Base-by-base conservation (phyloP, 2,329 filamentous ascomycete genomes). In the Colletotrichum magnum region DNA sequence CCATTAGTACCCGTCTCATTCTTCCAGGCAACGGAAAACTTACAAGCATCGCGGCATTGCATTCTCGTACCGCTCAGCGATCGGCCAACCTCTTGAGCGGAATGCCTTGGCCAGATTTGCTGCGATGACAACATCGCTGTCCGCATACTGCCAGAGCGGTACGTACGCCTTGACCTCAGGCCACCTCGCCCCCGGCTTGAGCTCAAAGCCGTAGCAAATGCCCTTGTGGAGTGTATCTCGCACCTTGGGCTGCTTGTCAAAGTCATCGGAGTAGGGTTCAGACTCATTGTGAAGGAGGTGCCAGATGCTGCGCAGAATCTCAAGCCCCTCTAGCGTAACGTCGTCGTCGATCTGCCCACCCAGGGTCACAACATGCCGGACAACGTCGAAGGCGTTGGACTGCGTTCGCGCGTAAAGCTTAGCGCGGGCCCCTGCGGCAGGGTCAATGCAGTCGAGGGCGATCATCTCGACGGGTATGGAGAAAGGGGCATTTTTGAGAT, bases 141-240 rank as follows among this genome's bases (percentile, higher is more conserved):
- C 64, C 18, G 70, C 68, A 16, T 72, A 76, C 41, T 76, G 73
- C n/a, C 71, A 72, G 39, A 75, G 36, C n/a, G 75, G 75, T 0
- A 77, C 73, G 63, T 77, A 77, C 5, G 73, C 64, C 70, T 75
- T 77, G 21, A 74, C 74, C 16, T 73, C 71, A 24, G 75, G 75
- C 16, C 70, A 68, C 10, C 54, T 61, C 10, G 73, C 64, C 1
- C 74, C 72, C 9, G 74, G 72, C 64, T 71, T 70, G 13, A 77
- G 64, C 60, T 77, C 75, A 70, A 73, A 76, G 56, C 75, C 75
- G 61, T 75, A 74, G 60, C 74, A 74, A 7, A 73, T 65, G 43
- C 74, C 74, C 60, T 72, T 72, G 65, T 71, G 64, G 12, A 64
- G 54, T 10, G 65, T 71, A n/a, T 66, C 43, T 28, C 41, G 24